Evolutionary conservation across 495 filamentous ascomycete genomes (phyloP).

Genomic region (Aspergillus panamensis): DNA sequence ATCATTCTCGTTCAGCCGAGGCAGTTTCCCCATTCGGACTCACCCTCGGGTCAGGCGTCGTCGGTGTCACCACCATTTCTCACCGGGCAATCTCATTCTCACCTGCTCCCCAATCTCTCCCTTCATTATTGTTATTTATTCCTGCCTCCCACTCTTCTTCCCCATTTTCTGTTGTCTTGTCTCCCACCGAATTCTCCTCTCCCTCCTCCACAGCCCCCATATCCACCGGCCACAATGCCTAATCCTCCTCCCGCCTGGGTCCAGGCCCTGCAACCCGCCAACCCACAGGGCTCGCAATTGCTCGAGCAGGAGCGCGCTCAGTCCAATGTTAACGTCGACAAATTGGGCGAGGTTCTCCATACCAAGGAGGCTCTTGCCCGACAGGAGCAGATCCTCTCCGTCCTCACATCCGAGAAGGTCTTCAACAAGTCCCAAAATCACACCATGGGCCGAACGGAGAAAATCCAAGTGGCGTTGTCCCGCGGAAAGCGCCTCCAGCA

Average conservation of each 20-base stretch:
- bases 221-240: not conserved
- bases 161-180: constrained; percentile 10
- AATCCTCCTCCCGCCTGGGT: constrained; percentile 58
- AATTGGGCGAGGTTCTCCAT: constrained; percentile 59
- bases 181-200: constrained; percentile 3
- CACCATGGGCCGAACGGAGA: constrained; percentile 59
- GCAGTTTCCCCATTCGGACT: constrained; percentile 22
- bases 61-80: not conserved
- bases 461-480: constrained; percentile 58
- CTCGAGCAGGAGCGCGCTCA: constrained; percentile 56
- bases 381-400: constrained; percentile 49
- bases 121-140: constrained; percentile 1
- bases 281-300: constrained; percentile 58
- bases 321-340: constrained; percentile 56
- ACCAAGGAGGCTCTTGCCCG: constrained; percentile 53
- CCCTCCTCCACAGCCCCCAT: constrained; percentile 27
- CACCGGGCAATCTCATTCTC: not conserved
- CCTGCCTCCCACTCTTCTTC: constrained; percentile 1
- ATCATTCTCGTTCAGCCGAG: constrained; percentile 16
- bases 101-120: constrained; percentile 8
- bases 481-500: constrained; percentile 63
- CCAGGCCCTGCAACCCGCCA: constrained; percentile 57
- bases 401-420: constrained; percentile 57
- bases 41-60: constrained; percentile 16
- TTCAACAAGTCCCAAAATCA: constrained; percentile 71